phyloP scores from a whole-genome alignment of 805 yeast genomes.

The Barnettozyma pratensis region DNA sequence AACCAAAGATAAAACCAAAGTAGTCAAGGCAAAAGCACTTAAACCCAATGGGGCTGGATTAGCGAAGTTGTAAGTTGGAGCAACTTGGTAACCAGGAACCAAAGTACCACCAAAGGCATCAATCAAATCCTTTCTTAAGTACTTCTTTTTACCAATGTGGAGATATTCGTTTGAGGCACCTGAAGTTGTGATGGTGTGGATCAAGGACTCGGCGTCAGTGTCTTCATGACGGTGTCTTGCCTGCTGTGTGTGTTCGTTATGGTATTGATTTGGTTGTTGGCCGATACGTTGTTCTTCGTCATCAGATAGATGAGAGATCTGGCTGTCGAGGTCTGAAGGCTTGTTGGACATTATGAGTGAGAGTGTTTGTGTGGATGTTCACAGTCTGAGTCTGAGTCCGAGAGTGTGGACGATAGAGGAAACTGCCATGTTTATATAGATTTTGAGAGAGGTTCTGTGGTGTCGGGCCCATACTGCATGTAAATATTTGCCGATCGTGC shows the following conservation, averaged over 20 bases:
- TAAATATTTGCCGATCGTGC: not conserved
- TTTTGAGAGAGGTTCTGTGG: not conserved
- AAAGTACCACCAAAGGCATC: slow-evolving; percentile 70
- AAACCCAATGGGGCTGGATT: slow-evolving; percentile 66
- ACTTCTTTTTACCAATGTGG: slow-evolving; percentile 24
- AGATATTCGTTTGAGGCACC: slow-evolving; percentile 23
- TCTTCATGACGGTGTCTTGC: not conserved
- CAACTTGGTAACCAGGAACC: slow-evolving; percentile 48
- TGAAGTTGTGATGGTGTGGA: slow-evolving; percentile 21
- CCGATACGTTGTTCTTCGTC: slow-evolving; percentile 2
- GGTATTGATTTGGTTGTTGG: slow-evolving; percentile 5
- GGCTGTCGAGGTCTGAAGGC: slow-evolving; percentile 9
- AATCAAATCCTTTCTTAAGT: slow-evolving; percentile 42
- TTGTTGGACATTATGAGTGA: not conserved
- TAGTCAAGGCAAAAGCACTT: slow-evolving; percentile 56
- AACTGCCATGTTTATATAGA: not conserved
- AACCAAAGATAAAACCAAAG: slow-evolving; percentile 51
- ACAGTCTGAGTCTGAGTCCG: not conserved
- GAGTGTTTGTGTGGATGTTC: not conserved
- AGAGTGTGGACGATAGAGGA: not conserved
- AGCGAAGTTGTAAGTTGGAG: slow-evolving; percentile 47
- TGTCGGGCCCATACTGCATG: not conserved
- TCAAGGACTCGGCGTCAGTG: not conserved
- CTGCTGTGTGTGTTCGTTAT: slow-evolving; percentile 1
- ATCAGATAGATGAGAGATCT: slow-evolving; percentile 14